Conservation (phyloP, 306 rosid genomes). For the Comarum palustre region DNA sequence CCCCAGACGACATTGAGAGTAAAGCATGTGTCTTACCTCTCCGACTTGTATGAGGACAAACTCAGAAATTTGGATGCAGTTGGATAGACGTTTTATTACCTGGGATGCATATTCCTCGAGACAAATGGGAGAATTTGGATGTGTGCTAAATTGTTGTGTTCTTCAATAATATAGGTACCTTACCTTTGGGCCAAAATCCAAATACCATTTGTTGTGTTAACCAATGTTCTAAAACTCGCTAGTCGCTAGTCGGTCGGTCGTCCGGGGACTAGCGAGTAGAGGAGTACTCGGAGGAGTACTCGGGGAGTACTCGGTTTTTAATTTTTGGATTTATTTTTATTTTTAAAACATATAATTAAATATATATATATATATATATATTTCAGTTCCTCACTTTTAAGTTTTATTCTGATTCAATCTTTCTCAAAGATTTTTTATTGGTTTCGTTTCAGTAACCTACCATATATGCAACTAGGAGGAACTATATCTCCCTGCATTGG, state of each 20-base stretch:
- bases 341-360: no score
- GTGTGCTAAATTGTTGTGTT: neutral
- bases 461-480: conserved; percentile 87
- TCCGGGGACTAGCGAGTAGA: no score
- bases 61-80: neutral
- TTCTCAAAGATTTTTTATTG: conserved; percentile 10
- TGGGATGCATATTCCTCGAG: neutral
- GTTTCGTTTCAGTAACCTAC: conserved; percentile 65
- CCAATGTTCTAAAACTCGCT: no score
- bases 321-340: no score
- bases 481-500: conserved; percentile 88
- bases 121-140: neutral
- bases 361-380: no score
- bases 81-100: neutral
- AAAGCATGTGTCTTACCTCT: neutral
- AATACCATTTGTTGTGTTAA: neutral
- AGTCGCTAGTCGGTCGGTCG: no score
- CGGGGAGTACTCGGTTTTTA: no score
- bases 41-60: neutral
- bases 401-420: conserved; percentile 18
- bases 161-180: neutral
- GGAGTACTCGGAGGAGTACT: no score
- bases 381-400: neutral
- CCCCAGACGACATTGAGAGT: neutral
- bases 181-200: neutral